A percentile compares a stretch with the other conserved stretches of the same genome.
These are phyloP conservation scores for Chaetomium globosum DNA, from an alignment of 2,329 filamentous ascomycete genomes.

Conservation along the genomic window DNA sequence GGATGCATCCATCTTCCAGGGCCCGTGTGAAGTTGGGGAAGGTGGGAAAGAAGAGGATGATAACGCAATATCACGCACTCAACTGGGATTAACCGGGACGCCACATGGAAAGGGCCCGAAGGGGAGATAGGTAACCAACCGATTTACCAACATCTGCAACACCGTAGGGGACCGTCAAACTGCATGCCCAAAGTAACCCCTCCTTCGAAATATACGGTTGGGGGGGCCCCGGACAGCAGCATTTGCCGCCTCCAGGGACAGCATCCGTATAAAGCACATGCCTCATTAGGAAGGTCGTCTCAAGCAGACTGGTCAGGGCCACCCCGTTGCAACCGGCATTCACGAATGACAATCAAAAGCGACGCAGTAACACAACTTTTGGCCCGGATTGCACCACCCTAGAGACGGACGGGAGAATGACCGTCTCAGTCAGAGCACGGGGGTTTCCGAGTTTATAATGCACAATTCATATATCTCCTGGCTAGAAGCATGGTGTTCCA, in stretches of 20 bases:
- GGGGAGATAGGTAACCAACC: neutral
- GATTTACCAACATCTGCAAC: neutral
- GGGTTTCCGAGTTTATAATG: neutral
- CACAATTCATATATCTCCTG: conserved; percentile 7
- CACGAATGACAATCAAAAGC: conserved; percentile 8
- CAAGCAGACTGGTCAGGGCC: neutral
- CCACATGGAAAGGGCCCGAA: neutral
- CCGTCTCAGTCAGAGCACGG: neutral
- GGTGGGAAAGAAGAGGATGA: neutral
- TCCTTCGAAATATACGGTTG: neutral
- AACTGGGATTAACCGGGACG: neutral
- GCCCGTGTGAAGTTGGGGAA: neutral
- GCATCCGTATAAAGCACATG: conserved; percentile 6
- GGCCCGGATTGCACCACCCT: conserved; percentile 20
- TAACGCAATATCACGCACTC: conserved; percentile 1
- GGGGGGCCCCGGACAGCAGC: neutral
- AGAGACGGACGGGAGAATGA: neutral
- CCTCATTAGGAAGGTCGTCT: conserved; percentile 21
- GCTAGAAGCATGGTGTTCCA: neutral
- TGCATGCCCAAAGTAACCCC: neutral
- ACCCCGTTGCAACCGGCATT: conserved; percentile 6
- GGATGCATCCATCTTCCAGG: neutral
- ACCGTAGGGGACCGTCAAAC: neutral
- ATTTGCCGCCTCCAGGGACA: neutral
- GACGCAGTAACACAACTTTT: conserved; percentile 10